Evolutionary conservation across 2,329 filamentous ascomycete genomes (phyloP), one percentile per base, ranked within the genome.

Genomic region (Cryphonectria nitschkei): DNA sequence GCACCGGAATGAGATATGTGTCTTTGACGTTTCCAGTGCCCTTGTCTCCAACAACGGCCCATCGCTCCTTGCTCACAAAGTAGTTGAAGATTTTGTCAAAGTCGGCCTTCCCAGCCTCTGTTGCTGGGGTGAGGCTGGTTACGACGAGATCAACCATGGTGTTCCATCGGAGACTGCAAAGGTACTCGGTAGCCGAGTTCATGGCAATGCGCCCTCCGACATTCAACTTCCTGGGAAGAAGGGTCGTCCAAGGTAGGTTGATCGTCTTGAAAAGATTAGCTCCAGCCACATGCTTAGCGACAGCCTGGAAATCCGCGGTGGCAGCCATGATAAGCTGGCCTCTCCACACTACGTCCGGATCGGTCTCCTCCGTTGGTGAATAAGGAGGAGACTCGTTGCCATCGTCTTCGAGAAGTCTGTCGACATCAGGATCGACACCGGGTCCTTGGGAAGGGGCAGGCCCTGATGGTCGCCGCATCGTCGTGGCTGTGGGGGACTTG

Each of bases 1-100:
- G 89, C 5, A 98, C 89, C 0, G 96, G 95, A 13, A 98, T 91
- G 43, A 98, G 87, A 79, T 98, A 98, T 1, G 95, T 93, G 78
- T 98, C 95, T 72, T 94, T 91, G 65, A 98, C 92, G 72, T 94
- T 91, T 29, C 89, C 87, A 41, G 90, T 82, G 0, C 88, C 87
- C 79, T 93, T 92, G 77, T 95, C 93, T 19, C 91, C 91, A 8
- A 98, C 87, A 1, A 98, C 95, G 29, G 94, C 95, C 79, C 97
- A 99, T 46, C 94, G 88, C 74, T 92, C 88, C 77, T 95, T 93
- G 66, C 86, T 87, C 58, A 90, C 85, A 78, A 99, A 98, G 81
- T 99, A 98, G 67, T 94, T 88, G 76, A 95, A 93, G n/a, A 98
- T 85, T 26, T 88, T 87, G 74, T 92, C 86, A 77, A 97, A 97